Evolutionary conservation across 192 early-diverging fungal genomes (phyloP).

Genomic region (Jimgerdemannia lactiflua): DNA sequence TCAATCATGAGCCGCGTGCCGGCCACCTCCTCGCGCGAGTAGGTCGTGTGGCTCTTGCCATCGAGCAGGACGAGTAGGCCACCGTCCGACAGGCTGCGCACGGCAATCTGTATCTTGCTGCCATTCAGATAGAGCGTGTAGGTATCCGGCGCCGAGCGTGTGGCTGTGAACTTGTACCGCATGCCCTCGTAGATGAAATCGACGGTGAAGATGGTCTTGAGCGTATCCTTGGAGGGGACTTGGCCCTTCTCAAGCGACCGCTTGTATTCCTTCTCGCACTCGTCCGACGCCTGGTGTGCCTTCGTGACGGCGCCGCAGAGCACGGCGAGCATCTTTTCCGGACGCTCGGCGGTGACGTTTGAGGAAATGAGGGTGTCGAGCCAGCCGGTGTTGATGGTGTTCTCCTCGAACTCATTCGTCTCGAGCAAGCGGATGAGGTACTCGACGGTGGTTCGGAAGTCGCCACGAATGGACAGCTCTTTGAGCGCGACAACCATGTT

Average conservation of each 20-base stretch:
- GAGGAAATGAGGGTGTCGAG: slow-evolving; percentile 90
- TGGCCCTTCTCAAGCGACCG: slow-evolving; percentile 90
- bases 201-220: slow-evolving; percentile 71
- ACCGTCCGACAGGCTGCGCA: slow-evolving; percentile 86
- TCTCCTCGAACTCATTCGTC: slow-evolving; percentile 83
- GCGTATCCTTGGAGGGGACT: slow-evolving; percentile 71
- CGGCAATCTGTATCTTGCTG: slow-evolving; percentile 77
- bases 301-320: slow-evolving; percentile 92
- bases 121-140: slow-evolving; percentile 83
- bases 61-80: slow-evolving; percentile 88
- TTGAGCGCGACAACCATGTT: slow-evolving; percentile 98
- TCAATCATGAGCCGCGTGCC: slow-evolving; percentile 88
- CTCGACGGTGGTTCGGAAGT: slow-evolving; percentile 98
- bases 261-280: slow-evolving; percentile 72
- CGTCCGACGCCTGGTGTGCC: slow-evolving; percentile 66
- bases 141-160: slow-evolving; percentile 75
- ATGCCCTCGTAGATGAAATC: slow-evolving; percentile 93
- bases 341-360: slow-evolving; percentile 87
- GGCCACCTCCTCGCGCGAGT: slow-evolving; percentile 86
- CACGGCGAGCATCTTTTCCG: slow-evolving; percentile 85
- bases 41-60: slow-evolving; percentile 89
- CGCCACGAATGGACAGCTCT: slow-evolving; percentile 97
- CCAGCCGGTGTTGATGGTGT: slow-evolving; percentile 94
- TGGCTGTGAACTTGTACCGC: slow-evolving; percentile 87
- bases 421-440: slow-evolving; percentile 94